phyloP scores from a whole-genome alignment of 2,329 filamentous ascomycete genomes.

The Cladosporium austrohemisphaericum region DNA sequence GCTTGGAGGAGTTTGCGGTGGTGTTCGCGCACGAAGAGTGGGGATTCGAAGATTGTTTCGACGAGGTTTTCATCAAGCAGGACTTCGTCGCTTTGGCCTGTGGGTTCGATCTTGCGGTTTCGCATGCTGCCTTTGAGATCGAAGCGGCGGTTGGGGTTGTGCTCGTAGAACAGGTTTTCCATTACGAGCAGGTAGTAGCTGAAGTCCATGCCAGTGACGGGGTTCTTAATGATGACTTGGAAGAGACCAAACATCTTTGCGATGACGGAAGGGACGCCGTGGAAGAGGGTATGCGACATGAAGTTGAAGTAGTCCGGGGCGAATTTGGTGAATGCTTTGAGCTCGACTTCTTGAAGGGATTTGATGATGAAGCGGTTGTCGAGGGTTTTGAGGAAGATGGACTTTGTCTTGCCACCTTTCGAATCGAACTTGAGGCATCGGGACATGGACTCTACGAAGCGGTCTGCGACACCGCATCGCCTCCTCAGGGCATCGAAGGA shows the following conservation, averaged over 20 bases:
- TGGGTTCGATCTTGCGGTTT: constrained; percentile 94
- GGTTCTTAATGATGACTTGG: constrained; percentile 95
- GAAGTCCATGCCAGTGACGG: constrained; percentile 83
- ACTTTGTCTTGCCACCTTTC: constrained; percentile 96
- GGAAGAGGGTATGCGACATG: constrained; percentile 94
- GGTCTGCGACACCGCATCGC: constrained; percentile 88
- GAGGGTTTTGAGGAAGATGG: constrained; percentile 91
- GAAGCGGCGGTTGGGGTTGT: constrained; percentile 73
- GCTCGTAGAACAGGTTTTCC: constrained; percentile 97
- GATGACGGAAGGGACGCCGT: constrained; percentile 87
- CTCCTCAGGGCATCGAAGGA: constrained; percentile 92
- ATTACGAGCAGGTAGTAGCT: constrained; percentile 93
- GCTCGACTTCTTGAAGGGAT: constrained; percentile 84
- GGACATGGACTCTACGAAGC: constrained; percentile 91
- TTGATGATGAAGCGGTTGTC: constrained; percentile 94
- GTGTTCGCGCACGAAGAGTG: constrained; percentile 90
- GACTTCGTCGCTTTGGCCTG: constrained; percentile 93
- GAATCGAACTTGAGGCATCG: constrained; percentile 97
- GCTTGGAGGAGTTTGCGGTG: constrained; percentile 88
- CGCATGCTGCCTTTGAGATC: constrained; percentile 98
- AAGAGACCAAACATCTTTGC: constrained; percentile 99
- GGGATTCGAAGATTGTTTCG: constrained; percentile 97
- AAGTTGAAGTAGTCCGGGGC: constrained; percentile 96
- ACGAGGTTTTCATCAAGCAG: constrained; percentile 98
- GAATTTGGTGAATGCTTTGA: constrained; percentile 89